A percentile compares a stretch with the other conserved stretches of the same genome.
phyloP scores from a whole-genome alignment of 371 early-diverging fungal genomes.

The Mortierella sp. region DNA sequence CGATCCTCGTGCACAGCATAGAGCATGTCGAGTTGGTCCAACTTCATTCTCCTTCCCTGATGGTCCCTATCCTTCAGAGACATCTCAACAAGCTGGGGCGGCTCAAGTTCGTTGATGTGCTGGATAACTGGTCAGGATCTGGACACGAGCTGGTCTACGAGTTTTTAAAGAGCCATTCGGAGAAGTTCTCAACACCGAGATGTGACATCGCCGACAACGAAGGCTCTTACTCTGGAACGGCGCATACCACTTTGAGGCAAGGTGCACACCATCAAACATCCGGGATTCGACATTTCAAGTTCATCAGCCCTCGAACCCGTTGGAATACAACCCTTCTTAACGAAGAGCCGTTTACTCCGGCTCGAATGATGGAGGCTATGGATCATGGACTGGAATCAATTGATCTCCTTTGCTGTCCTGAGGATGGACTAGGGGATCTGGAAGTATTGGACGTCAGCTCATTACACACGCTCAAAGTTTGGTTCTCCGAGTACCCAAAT shows the following conservation, averaged over 20 bases:
- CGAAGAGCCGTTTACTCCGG: slow-evolving; percentile 15
- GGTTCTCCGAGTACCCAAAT: not conserved
- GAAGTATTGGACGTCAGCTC: slow-evolving; percentile 22
- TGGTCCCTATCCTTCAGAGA: slow-evolving; percentile 17
- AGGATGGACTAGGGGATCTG: slow-evolving; percentile 9
- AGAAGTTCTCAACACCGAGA: slow-evolving; percentile 12
- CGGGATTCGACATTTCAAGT: slow-evolving; percentile 26
- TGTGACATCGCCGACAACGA: not conserved
- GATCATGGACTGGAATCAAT: slow-evolving; percentile 37
- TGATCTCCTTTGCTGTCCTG: slow-evolving; percentile 24
- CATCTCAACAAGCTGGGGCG: slow-evolving; percentile 11
- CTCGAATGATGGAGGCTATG: slow-evolving; percentile 23
- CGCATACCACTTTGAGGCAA: not conserved
- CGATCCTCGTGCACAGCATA: slow-evolving; percentile 30
- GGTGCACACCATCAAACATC: slow-evolving; percentile 5
- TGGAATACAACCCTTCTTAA: slow-evolving; percentile 23
- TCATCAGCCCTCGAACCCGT: slow-evolving; percentile 12
- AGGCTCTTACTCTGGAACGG: not conserved
- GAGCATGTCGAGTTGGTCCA: slow-evolving; percentile 22
- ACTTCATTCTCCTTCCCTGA: slow-evolving; percentile 7
- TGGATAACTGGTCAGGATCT: slow-evolving; percentile 23
- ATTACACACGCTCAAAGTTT: slow-evolving; percentile 16
- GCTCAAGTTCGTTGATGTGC: slow-evolving; percentile 19
- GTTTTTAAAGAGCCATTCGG: slow-evolving; percentile 22
- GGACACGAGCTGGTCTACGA: slow-evolving; percentile 23